Conservation (phyloP, 2,329 filamentous ascomycete genomes). For the Annulohypoxylon truncatum region DNA sequence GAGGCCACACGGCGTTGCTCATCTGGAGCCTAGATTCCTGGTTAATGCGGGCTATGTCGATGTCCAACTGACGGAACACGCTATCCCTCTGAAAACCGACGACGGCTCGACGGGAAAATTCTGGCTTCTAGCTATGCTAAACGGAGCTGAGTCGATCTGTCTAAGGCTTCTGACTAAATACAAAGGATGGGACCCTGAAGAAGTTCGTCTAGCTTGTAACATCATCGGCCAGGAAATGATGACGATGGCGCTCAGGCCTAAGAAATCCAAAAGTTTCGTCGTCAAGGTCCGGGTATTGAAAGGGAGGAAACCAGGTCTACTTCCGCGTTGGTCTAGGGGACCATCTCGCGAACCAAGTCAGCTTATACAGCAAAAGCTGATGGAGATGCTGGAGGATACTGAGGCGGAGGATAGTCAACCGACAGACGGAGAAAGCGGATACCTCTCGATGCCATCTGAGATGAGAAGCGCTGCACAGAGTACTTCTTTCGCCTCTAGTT, state of each 20-base stretch:
- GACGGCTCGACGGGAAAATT: conserved; percentile 63
- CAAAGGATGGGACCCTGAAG: conserved; percentile 63
- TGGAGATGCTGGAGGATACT: conserved; percentile 41
- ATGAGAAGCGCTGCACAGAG: conserved; percentile 16
- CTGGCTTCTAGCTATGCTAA: conserved; percentile 64
- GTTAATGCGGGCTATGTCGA: conserved; percentile 64
- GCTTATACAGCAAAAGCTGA: conserved; percentile 38
- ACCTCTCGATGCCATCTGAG: conserved; percentile 27
- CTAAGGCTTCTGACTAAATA: conserved; percentile 64
- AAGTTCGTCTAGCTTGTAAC: conserved; percentile 61
- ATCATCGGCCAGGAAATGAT: conserved; percentile 62
- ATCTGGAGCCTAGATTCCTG: conserved; percentile 60
- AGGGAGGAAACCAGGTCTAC: conserved; percentile 60
- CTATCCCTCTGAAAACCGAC: conserved; percentile 60
- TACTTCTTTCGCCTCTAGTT: conserved; percentile 14
- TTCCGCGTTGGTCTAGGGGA: conserved; percentile 47
- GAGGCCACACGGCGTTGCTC: conserved; percentile 57
- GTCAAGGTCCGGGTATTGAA: conserved; percentile 62
- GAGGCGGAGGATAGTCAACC: conserved; percentile 24
- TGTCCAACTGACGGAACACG: conserved; percentile 59
- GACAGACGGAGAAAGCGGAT: conserved; percentile 36
- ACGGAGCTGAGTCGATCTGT: conserved; percentile 61
- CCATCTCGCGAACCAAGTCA: conserved; percentile 42
- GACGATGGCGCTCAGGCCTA: conserved; percentile 59
- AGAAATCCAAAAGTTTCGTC: conserved; percentile 56